Evolutionary conservation across 2,329 filamentous ascomycete species (phyloP).

Genomic region (Colletotrichum echinochloae): DNA sequence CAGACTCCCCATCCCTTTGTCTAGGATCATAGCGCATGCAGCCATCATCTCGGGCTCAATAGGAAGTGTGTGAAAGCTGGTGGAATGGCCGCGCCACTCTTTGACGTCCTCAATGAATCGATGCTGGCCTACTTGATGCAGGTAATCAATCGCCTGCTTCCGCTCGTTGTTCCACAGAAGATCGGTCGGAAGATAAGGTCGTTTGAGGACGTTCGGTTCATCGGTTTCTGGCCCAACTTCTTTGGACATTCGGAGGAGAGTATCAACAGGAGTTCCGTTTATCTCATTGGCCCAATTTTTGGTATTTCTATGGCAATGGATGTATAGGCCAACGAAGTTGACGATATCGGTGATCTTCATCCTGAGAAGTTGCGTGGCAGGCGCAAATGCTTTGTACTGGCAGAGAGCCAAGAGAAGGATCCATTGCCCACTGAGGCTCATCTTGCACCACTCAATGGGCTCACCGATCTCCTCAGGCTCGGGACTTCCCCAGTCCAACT

Average conservation of each 20-base stretch:
- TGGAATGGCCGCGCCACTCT: slow-evolving; percentile 32
- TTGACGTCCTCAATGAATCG: slow-evolving; percentile 33
- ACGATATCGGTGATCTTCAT: slow-evolving; percentile 4
- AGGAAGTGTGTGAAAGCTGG: slow-evolving; percentile 45
- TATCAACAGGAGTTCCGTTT: slow-evolving; percentile 11
- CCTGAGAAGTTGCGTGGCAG: background rate
- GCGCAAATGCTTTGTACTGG: slow-evolving; percentile 3
- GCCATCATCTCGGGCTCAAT: slow-evolving; percentile 44
- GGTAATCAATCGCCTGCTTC: slow-evolving; percentile 40
- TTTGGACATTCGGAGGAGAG: slow-evolving; percentile 26
- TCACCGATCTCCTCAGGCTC: slow-evolving; percentile 3
- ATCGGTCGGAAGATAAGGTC: slow-evolving; percentile 46
- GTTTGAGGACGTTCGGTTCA: slow-evolving; percentile 33
- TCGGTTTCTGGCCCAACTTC: slow-evolving; percentile 29
- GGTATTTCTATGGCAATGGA: background rate
- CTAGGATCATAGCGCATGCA: background rate
- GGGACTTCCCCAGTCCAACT: slow-evolving; percentile 31
- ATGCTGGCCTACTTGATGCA: slow-evolving; percentile 28
- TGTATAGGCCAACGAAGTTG: slow-evolving; percentile 26
- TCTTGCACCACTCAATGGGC: slow-evolving; percentile 3
- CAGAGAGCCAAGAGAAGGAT: slow-evolving; percentile 14
- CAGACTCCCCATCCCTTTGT: background rate
- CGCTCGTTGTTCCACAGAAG: slow-evolving; percentile 39
- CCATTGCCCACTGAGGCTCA: slow-evolving; percentile 21
- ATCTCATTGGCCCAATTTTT: slow-evolving; percentile 24